Conservation (phyloP, 306 rosid genomes). For the Medicago arabica region DNA sequence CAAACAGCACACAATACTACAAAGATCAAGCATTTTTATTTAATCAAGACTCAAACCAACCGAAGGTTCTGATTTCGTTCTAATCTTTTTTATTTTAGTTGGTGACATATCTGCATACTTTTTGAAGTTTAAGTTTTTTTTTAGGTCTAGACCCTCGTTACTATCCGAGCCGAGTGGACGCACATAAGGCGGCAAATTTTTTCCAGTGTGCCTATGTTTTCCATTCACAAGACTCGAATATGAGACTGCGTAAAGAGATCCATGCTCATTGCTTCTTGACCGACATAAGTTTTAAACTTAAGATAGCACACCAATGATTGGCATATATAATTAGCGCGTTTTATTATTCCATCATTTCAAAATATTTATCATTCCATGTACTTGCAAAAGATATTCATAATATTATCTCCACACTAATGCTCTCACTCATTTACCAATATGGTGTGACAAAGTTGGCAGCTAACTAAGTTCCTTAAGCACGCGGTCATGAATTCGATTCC, state of each 20-base stretch:
- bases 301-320: neutral
- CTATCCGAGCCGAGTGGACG: neutral
- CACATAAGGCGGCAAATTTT: neutral
- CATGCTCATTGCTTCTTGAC: neutral
- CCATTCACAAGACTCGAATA: neutral
- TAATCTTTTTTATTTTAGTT: constrained; percentile 28
- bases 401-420: neutral
- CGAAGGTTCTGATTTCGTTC: constrained; percentile 57
- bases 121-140: neutral
- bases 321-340: neutral
- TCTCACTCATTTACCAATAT: neutral
- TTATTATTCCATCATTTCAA: neutral
- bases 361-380: neutral
- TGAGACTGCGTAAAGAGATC: neutral
- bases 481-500: neutral
- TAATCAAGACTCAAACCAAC: constrained; percentile 50
- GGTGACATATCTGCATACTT: neutral
- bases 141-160: neutral
- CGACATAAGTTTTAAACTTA: neutral
- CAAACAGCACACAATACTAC: constrained; percentile 37
- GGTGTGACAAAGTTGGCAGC: neutral
- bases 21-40: constrained; percentile 53
- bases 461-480: neutral
- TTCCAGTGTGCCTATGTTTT: constrained; percentile 8
- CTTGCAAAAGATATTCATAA: neutral